A percentile compares a stretch with the other conserved stretches of the same genome.
These are phyloP conservation scores for Botrytis medusae DNA, from an alignment of 2,329 filamentous ascomycete species.

Conservation along the genomic window DNA sequence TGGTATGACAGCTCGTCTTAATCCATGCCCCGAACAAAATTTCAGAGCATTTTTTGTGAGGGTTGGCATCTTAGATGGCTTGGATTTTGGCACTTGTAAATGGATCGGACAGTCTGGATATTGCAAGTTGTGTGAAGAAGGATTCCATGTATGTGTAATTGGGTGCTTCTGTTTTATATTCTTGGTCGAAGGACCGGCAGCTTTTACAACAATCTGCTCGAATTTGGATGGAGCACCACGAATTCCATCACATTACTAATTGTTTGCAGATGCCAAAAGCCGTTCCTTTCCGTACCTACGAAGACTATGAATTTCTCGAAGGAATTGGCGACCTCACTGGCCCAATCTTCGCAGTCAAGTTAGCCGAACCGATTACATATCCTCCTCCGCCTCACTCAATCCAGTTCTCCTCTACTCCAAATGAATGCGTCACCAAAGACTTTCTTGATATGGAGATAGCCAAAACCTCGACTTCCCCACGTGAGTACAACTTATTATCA, in stretches of 20 bases:
- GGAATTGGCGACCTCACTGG: neutral
- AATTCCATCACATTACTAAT: neutral
- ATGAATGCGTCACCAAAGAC: neutral
- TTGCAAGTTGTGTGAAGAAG: conserved; percentile 21
- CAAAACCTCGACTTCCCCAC: neutral
- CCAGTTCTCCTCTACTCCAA: neutral
- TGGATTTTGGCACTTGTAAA: conserved; percentile 2
- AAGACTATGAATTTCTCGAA: conserved; percentile 11
- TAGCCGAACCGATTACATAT: conserved; percentile 11
- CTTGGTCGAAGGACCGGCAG: neutral
- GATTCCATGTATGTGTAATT: conserved; percentile 13
- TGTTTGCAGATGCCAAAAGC: conserved; percentile 11
- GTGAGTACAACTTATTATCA: neutral
- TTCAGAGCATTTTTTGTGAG: conserved; percentile 11
- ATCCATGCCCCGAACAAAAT: conserved; percentile 15
- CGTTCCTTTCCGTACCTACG: conserved; percentile 16
- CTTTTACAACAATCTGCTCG: neutral
- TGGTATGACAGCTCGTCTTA: conserved; percentile 17
- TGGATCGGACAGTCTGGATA: conserved; percentile 23
- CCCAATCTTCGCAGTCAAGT: conserved; percentile 4
- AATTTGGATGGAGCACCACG: neutral
- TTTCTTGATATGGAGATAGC: neutral
- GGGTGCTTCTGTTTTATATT: neutral
- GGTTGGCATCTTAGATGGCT: neutral
- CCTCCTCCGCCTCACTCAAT: conserved; percentile 4